phyloP scores from a whole-genome alignment of 1,139 yeast species.

The Saccharomycopsis phalli region DNA sequence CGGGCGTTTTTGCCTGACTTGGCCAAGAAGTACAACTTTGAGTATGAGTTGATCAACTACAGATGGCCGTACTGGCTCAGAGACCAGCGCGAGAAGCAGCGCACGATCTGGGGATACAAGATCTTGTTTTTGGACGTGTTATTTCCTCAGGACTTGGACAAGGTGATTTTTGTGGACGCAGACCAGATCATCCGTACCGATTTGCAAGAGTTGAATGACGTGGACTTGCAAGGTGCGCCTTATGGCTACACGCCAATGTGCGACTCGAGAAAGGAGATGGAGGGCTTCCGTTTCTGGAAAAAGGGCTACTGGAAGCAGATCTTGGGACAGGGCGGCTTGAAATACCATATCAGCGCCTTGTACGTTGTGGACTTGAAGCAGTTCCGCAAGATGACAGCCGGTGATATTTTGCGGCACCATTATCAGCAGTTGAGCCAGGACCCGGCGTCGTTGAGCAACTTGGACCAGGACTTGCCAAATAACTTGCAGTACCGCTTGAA shows the following conservation, averaged over 20 bases:
- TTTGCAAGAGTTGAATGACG: conserved; percentile 52
- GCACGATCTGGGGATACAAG: conserved; percentile 84
- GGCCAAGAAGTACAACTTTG: conserved; percentile 48
- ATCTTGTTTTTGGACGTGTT: conserved; percentile 78
- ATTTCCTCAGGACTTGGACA: conserved; percentile 69
- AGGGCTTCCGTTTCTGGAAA: conserved; percentile 87
- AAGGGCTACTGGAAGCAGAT: conserved; percentile 79
- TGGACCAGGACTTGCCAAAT: conserved; percentile 91
- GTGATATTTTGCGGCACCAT: conserved; percentile 75
- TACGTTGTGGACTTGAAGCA: conserved; percentile 68
- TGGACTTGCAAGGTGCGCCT: conserved; percentile 68
- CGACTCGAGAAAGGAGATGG: conserved; percentile 71
- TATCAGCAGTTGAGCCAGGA: conserved; percentile 79
- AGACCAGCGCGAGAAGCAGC: conserved; percentile 63
- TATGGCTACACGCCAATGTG: conserved; percentile 88
- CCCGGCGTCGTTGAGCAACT: conserved; percentile 65
- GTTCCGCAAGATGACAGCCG: conserved; percentile 61
- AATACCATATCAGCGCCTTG: conserved; percentile 80
- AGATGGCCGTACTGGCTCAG: conserved; percentile 93
- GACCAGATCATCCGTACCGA: conserved; percentile 75
- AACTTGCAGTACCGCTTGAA: conserved; percentile 62
- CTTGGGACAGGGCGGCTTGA: conserved; percentile 43
- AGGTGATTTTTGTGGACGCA: conserved; percentile 79
- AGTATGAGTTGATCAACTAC: conserved; percentile 67
- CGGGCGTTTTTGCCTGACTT: conserved; percentile 51